These are phyloP conservation scores for Cryoendolithus antarcticus DNA, from an alignment of 2,329 filamentous ascomycete genomes.

Conservation along the genomic window DNA sequence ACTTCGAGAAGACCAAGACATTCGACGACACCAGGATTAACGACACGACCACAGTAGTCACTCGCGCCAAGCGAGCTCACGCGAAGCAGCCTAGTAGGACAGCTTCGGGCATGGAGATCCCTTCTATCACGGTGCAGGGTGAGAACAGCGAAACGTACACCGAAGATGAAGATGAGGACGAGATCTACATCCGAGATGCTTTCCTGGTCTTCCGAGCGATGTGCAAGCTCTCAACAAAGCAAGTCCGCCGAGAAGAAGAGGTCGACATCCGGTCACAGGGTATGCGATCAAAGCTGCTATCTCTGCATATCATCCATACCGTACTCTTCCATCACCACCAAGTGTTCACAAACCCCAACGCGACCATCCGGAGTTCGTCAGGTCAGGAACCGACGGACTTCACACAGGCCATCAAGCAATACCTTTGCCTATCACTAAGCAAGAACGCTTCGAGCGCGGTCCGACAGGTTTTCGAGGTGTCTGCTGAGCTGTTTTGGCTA, in stretches of 20 bases:
- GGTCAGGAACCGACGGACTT: constrained; percentile 81
- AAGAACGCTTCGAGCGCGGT: constrained; percentile 91
- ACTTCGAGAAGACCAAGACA: constrained; percentile 54
- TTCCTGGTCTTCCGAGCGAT: constrained; percentile 96
- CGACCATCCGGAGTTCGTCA: constrained; percentile 84
- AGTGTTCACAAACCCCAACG: constrained; percentile 82
- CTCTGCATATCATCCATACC: constrained; percentile 88
- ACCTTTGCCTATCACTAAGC: constrained; percentile 87
- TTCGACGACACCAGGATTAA: constrained; percentile 54
- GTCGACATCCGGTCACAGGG: constrained; percentile 87
- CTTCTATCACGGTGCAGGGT: constrained; percentile 23
- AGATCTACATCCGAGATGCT: constrained; percentile 92
- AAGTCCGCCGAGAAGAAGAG: constrained; percentile 77
- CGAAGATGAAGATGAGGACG: constrained; percentile 72
- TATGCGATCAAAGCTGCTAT: constrained; percentile 94
- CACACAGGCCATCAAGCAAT: constrained; percentile 90
- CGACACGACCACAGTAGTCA: constrained; percentile 56
- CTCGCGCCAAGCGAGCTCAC: constrained; percentile 37
- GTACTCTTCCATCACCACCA: constrained; percentile 86
- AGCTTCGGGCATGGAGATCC: constrained; percentile 33
- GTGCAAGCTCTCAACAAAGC: constrained; percentile 92
- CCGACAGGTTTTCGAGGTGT: constrained; percentile 84
- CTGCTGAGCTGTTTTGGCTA: constrained; percentile 94
- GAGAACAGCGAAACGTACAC: constrained; percentile 41
- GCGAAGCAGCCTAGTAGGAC: constrained; percentile 22